Evolutionary conservation across 2,329 filamentous ascomycete species (phyloP), one percentile per base, ranked within the genome.

Genomic region (Ophiostoma australiae): DNA sequence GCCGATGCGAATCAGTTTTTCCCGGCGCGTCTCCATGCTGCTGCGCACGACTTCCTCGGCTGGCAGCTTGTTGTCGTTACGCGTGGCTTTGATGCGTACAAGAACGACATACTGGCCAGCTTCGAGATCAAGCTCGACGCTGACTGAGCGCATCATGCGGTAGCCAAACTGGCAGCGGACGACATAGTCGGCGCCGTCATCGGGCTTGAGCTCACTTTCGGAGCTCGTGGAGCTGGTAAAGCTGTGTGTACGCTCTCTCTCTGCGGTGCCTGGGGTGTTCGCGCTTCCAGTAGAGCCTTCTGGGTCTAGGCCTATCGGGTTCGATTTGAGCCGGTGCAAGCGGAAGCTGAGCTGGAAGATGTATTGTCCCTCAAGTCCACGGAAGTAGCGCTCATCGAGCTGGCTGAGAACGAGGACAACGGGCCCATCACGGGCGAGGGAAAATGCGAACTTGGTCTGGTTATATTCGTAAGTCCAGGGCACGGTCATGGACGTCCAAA

Each of bases 391-490:
- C 41, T 82, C 81, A 75, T 90, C 87, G 23, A 90, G 84, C 78
- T 90, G 87, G 5, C 86, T 86, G 1, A 90, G 80, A 0, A 87
- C 85, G 3, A 90, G 77, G 23, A 89, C 84, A 1, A 89, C 80
- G 0, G 87, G 86, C 0, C 86, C 86, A 44, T 86, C 81, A 69
- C 85, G 82, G 27, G 82, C 83, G 8, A 89, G 77, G 67, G 82
- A 83, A 76, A 90, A 84, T 72, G 85, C 82, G 76, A 89, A 89
- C 75, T 87, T 88, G 70, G 81, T 83, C 72, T 88, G 83, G 74
- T 88, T 85, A 76, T 88, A 89, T 70, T 87, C 83, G 0, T 84
- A 79, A 75, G 85, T 87, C 87, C 87, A 90, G 0, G 87, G 85
- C 0, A 89, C 87, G 41, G 87, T 83, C 11, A 89, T 83, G 1